Conservation (phyloP, 306 rosid genomes). For the Delonix regia region DNA sequence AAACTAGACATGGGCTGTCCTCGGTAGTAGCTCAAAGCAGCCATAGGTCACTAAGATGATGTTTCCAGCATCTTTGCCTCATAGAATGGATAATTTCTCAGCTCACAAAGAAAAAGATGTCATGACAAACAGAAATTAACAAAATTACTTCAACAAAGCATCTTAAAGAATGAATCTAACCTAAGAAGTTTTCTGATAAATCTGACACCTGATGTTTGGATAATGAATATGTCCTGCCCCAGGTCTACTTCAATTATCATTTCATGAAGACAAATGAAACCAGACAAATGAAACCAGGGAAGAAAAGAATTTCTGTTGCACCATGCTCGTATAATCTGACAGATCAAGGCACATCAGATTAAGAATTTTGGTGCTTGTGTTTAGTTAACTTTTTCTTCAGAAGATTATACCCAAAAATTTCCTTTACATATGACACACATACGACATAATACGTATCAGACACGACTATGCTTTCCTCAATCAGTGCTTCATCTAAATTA, state of each 20-base stretch:
- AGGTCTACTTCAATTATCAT: slow-evolving; percentile 35
- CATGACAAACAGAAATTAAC: neutral
- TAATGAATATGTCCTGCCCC: slow-evolving; percentile 24
- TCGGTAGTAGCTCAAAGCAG: too few species aligned
- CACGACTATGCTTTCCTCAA: too few species aligned
- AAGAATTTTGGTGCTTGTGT: slow-evolving; percentile 39
- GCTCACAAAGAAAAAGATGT: too few species aligned
- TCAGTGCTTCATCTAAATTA: too few species aligned
- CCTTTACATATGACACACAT: too few species aligned
- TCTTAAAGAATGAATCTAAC: neutral
- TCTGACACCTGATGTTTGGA: neutral
- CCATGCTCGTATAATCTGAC: slow-evolving; percentile 52
- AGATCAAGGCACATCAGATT: slow-evolving; percentile 37
- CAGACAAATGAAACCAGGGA: slow-evolving; percentile 3
- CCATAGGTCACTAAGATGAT: too few species aligned
- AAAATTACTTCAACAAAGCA: neutral
- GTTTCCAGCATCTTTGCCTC: too few species aligned
- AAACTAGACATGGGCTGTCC: too few species aligned
- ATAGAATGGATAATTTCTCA: too few species aligned
- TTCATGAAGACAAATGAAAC: slow-evolving; percentile 36
- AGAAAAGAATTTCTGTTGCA: slow-evolving; percentile 34
- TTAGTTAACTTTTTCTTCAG: too few species aligned
- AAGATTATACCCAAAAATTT: too few species aligned
- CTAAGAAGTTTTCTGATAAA: neutral
- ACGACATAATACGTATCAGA: too few species aligned